These are phyloP conservation scores for Exophiala spinifera DNA, from an alignment of 2,329 filamentous ascomycete species.

Conservation along the genomic window DNA sequence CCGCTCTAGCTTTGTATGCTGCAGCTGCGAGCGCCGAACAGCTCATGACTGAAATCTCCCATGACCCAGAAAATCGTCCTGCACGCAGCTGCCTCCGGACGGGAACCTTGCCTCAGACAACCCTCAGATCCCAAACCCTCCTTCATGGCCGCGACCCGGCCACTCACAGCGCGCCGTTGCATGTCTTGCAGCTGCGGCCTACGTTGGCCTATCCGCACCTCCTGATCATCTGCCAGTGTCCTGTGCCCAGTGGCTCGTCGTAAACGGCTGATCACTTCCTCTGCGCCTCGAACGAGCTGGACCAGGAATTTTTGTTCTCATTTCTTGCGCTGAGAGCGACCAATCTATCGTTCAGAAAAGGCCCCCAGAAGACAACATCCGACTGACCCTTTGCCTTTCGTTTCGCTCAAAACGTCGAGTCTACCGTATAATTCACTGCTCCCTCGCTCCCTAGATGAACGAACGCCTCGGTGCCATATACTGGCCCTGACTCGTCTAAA, in stretches of 20 bases:
- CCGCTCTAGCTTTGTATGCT: conserved; percentile 24
- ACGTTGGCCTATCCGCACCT: conserved; percentile 24
- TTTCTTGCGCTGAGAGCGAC: conserved; percentile 13
- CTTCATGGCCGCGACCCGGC: conserved; percentile 17
- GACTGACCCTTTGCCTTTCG: conserved; percentile 7
- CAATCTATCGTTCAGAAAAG: conserved; percentile 13
- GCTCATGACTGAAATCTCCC: conserved; percentile 8
- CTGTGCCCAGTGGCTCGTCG: conserved; percentile 19
- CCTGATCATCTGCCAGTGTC: conserved; percentile 27
- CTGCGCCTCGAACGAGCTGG: conserved; percentile 20
- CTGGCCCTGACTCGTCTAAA: conserved; percentile 17
- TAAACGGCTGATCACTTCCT: conserved; percentile 23
- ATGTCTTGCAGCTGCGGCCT: conserved; percentile 26
- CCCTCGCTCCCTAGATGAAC: conserved; percentile 6
- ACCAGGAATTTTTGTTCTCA: conserved; percentile 23
- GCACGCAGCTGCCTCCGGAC: conserved; percentile 1
- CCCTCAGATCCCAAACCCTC: conserved; percentile 10
- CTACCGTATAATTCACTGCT: not conserved
- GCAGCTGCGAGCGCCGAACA: conserved; percentile 14
- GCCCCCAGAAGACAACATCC: conserved; percentile 6
- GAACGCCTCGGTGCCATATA: conserved; percentile 15
- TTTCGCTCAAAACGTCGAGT: conserved; percentile 8
- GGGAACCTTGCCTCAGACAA: conserved; percentile 22
- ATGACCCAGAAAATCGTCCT: conserved; percentile 6
- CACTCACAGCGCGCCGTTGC: conserved; percentile 25